Percentiles rank a stretch among this genome's conserved stretches.
Conservation (phyloP, 23 red algal species). For the Gracilaria domingensis region DNA sequence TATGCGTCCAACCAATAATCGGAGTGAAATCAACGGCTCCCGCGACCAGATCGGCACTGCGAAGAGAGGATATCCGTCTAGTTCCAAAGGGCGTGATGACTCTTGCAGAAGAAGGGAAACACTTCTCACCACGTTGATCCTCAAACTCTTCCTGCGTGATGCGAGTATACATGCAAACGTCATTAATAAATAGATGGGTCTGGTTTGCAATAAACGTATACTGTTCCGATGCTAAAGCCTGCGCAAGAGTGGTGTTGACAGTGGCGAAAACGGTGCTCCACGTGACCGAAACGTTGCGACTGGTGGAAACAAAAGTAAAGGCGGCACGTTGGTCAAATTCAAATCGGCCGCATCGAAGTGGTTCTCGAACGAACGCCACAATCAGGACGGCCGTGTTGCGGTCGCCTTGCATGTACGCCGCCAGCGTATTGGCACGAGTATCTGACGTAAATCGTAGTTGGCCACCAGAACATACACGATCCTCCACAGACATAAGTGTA, state of each 20-base stretch:
- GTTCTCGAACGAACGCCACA: neutral
- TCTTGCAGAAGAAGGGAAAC: conserved; percentile 15
- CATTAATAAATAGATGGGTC: conserved; percentile 44
- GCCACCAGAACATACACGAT: neutral
- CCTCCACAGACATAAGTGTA: conserved; percentile 25
- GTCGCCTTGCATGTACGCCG: neutral
- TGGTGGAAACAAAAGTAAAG: neutral
- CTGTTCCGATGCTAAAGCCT: neutral
- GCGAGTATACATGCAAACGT: conserved; percentile 38
- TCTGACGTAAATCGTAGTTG: neutral
- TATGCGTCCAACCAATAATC: conserved; percentile 36
- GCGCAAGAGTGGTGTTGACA: neutral
- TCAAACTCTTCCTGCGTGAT: conserved; percentile 30
- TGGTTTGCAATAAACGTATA: conserved; percentile 30
- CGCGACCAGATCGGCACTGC: neutral
- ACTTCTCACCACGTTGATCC: conserved; percentile 8
- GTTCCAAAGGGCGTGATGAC: neutral
- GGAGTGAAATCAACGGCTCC: neutral
- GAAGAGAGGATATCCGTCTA: neutral
- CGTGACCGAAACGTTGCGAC: conserved; percentile 4
- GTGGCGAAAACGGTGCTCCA: conserved; percentile 7
- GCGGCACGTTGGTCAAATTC: conserved; percentile 23
- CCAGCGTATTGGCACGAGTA: neutral
- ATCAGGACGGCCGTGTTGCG: neutral
- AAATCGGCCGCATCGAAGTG: conserved; percentile 23